These are phyloP conservation scores for Alternaria solani DNA, from an alignment of 2,329 filamentous ascomycete genomes.

Conservation along the genomic window DNA sequence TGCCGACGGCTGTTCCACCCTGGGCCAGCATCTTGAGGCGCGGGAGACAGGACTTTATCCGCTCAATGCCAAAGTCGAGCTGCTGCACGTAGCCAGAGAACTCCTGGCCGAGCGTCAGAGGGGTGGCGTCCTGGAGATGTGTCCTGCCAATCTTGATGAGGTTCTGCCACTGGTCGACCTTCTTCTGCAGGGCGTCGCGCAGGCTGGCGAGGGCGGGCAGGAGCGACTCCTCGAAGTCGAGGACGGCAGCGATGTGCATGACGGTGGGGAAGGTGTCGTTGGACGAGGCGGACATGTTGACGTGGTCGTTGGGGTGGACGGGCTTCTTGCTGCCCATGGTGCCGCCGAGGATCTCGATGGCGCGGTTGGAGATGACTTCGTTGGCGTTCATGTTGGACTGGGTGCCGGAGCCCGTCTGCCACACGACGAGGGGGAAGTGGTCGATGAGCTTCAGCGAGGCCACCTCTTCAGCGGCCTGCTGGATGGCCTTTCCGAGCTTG, in stretches of 20 bases:
- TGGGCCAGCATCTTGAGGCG: slow-evolving; percentile 88
- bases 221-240: slow-evolving; percentile 87
- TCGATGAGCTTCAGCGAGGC: slow-evolving; percentile 92
- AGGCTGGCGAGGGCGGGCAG: slow-evolving; percentile 84
- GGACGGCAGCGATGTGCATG: slow-evolving; percentile 98
- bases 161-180: slow-evolving; percentile 87
- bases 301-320: slow-evolving; percentile 98
- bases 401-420: slow-evolving; percentile 98
- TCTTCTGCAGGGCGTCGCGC: slow-evolving; percentile 82
- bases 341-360: slow-evolving; percentile 96
- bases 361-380: slow-evolving; percentile 99
- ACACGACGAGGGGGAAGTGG: slow-evolving; percentile 98
- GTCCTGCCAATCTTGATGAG: slow-evolving; percentile 99
- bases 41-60: slow-evolving; percentile 82
- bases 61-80: slow-evolving; percentile 87
- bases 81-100: slow-evolving; percentile 98
- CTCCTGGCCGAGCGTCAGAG: slow-evolving; percentile 93
- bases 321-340: slow-evolving; percentile 96
- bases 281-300: slow-evolving; percentile 98
- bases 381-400: slow-evolving; percentile 99
- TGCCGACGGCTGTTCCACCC: slow-evolving; percentile 95
- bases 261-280: slow-evolving; percentile 99
- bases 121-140: slow-evolving; percentile 96
- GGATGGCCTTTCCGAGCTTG: slow-evolving; percentile 89
- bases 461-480: slow-evolving; percentile 93